Evolutionary conservation across 2,329 filamentous ascomycete species (phyloP).

Genomic region (Beauveria asiatica): DNA sequence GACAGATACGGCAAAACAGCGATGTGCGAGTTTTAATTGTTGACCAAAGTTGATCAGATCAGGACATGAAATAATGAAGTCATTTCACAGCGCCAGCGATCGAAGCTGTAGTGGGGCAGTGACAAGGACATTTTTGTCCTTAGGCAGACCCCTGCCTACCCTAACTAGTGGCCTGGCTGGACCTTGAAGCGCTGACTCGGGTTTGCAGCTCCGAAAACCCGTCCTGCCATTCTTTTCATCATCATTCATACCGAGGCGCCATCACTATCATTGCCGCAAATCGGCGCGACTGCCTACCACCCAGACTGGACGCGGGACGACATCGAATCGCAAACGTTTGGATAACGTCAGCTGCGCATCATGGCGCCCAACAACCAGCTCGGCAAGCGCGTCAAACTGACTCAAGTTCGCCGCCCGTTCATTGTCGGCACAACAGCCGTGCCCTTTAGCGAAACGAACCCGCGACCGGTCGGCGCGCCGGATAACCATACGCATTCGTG

Average conservation of each 20-base stretch:
- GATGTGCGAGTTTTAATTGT: not conserved
- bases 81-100: conserved; percentile 7
- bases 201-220: not conserved
- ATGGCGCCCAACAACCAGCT: conserved; percentile 53
- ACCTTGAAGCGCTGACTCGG: not conserved
- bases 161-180: not conserved
- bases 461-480: conserved; percentile 67
- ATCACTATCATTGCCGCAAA: not conserved
- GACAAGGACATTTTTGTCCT: conserved; percentile 2
- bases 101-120: conserved; percentile 8
- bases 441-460: conserved; percentile 71
- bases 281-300: not conserved
- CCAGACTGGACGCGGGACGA: not conserved
- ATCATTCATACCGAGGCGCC: not conserved
- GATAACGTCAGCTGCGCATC: not conserved
- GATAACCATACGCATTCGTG: conserved; percentile 94
- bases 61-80: conserved; percentile 7
- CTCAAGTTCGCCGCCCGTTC: conserved; percentile 56
- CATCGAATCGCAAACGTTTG: not conserved
- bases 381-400: conserved; percentile 57
- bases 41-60: not conserved
- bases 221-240: not conserved
- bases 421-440: conserved; percentile 73
- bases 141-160: conserved; percentile 3
- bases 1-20: not conserved